A percentile compares a stretch with the other conserved stretches of the same genome.
Conservation (phyloP, 169 alveolate species). For the Plasmodium cynomolgi region DNA sequence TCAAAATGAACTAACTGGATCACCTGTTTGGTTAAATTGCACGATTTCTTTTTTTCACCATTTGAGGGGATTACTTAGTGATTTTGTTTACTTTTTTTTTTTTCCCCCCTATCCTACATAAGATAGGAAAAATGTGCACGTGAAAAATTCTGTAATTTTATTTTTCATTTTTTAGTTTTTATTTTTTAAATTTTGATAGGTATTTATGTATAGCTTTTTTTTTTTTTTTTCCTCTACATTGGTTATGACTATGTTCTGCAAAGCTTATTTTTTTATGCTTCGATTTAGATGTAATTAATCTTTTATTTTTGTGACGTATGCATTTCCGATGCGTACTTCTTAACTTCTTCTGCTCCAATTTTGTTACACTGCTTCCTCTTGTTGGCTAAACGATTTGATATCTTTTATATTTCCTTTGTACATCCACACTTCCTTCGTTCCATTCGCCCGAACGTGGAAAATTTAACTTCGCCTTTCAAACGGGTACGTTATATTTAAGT, state of each 20-base stretch:
- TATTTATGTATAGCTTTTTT: neutral
- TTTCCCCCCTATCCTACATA: neutral
- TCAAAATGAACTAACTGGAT: neutral
- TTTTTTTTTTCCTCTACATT: neutral
- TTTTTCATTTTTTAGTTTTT: conserved; percentile 7
- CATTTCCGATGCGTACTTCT: neutral
- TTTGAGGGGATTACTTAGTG: neutral
- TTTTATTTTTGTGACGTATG: conserved; percentile 1
- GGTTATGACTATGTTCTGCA: neutral
- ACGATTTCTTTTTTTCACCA: neutral
- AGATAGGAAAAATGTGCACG: conserved; percentile 3
- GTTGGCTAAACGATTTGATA: neutral
- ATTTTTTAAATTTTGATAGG: conserved; percentile 9
- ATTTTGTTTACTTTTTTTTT: neutral
- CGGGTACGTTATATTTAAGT: neutral
- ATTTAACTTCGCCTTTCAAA: neutral
- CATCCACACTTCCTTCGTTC: neutral
- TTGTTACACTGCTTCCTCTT: neutral
- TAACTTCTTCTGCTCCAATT: neutral
- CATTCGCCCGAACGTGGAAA: neutral
- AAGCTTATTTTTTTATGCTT: neutral
- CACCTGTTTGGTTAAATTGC: neutral
- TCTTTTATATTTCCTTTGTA: neutral
- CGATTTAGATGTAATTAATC: conserved; percentile 10
- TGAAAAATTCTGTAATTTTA: conserved; percentile 13